Evolutionary conservation across 768 basidiomycete species (phyloP), one percentile per base, ranked within the genome.

Genomic region (Pisolithus microcarpus): DNA sequence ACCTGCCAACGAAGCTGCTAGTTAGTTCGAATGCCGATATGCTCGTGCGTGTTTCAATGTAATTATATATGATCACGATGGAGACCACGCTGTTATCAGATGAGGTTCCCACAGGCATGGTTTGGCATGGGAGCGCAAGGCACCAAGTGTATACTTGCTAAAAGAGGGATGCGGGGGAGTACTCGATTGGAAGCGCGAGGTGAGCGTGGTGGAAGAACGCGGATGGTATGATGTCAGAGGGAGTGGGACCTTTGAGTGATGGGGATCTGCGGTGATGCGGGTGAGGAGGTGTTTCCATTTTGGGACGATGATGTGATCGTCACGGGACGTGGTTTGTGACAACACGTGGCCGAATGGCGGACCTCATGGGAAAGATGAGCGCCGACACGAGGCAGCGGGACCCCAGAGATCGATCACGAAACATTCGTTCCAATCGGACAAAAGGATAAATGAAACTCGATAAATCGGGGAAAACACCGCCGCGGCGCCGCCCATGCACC

Each of bases 371-470:
- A 9, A 38, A 45, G 43, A 44, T 46, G 55, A 61, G 59, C 65
- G 62, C 65, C 58, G 60, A 65, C 63, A 65, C 65, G 63, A 65
- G 63, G 63, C 65, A 53, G 46, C 7, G 55, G 57, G 30, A 60
- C 62, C 64, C 59, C 37, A 31, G 6, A 0, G n/a, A 5, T 39
- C 2, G 31, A 8, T 61, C 50, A 56, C 61, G 56, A 54, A 52
- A 57, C 43, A 11, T 26, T 30, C 30, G 30, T 10, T 11, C 10
- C 30, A 31, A 31, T 31, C 30, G 30, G 30, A 31, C 30, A 31
- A 31, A 31, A 31, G 30, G 30, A 31, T 31, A 31, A 31, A 31
- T 31, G 8, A 31, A 31, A 37, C 53, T 38, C 57, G 58, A 54
- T 56, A 58, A 55, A 48, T 55, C 51, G 58, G 38, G 62, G 38